Conservation (phyloP, 2,329 filamentous ascomycete genomes). For the Fusarium stilboides region DNA sequence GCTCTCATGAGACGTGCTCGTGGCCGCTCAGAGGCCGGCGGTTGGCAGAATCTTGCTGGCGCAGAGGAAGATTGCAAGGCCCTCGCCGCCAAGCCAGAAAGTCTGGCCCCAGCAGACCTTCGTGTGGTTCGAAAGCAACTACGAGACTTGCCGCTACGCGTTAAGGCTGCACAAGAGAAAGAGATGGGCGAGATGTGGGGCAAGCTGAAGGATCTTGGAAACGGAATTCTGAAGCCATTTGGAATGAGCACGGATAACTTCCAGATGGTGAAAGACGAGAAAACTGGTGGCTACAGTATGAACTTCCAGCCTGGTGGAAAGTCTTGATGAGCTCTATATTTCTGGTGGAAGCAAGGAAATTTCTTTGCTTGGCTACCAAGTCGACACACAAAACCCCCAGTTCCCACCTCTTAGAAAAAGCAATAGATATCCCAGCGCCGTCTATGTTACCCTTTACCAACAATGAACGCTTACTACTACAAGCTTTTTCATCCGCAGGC, state of each 20-base stretch:
- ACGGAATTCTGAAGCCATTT: constrained; percentile 93
- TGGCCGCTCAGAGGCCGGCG: constrained; percentile 78
- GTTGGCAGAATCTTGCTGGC: constrained; percentile 85
- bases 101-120: constrained; percentile 75
- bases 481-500: background rate
- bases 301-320: constrained; percentile 72
- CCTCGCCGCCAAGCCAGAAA: constrained; percentile 67
- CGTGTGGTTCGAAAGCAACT: constrained; percentile 78
- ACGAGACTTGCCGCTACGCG: constrained; percentile 73
- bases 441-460: constrained; percentile 22
- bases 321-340: constrained; percentile 23
- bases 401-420: constrained; percentile 32
- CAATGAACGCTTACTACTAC: constrained; percentile 13
- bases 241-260: constrained; percentile 96
- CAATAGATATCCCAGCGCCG: constrained; percentile 36
- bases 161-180: constrained; percentile 84
- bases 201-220: constrained; percentile 92
- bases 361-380: constrained; percentile 8
- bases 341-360: background rate
- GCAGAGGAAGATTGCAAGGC: constrained; percentile 85
- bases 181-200: constrained; percentile 99
- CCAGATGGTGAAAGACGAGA: constrained; percentile 91
- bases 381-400: constrained; percentile 7
- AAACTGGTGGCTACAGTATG: constrained; percentile 93
- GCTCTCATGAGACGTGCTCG: constrained; percentile 84